Evolutionary conservation across 2,329 filamentous ascomycete species (phyloP).

Genomic region (Aspergillus japonicus): DNA sequence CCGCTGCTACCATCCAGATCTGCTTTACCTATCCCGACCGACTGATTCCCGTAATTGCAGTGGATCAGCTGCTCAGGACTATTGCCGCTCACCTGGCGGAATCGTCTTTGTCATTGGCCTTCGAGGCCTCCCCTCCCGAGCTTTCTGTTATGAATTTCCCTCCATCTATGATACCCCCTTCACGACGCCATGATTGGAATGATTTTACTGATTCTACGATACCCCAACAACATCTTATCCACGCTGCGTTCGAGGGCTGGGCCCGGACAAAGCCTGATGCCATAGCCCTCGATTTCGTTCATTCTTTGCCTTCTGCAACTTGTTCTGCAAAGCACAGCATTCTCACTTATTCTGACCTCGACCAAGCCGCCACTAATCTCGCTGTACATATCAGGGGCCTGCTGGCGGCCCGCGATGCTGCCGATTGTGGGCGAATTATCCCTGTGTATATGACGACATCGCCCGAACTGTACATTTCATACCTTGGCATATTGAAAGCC

Average conservation of each 20-base stretch:
- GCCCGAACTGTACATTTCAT: conserved; percentile 41
- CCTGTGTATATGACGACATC: conserved; percentile 33
- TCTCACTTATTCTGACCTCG: conserved; percentile 26
- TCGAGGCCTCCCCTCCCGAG: conserved; percentile 11
- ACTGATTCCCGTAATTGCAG: conserved; percentile 20
- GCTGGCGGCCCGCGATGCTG: background rate
- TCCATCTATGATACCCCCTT: conserved; percentile 24
- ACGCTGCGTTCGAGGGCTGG: conserved; percentile 28
- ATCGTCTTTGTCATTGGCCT: conserved; percentile 12
- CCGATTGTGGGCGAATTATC: conserved; percentile 21
- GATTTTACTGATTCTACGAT: conserved; percentile 1
- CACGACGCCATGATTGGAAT: conserved; percentile 6
- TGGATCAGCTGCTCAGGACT: conserved; percentile 22
- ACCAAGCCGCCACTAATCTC: conserved; percentile 24
- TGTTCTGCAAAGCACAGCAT: conserved; percentile 22
- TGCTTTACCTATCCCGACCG: conserved; percentile 19
- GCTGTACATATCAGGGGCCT: conserved; percentile 20
- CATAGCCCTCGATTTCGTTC: conserved; percentile 30
- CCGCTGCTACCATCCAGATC: conserved; percentile 10
- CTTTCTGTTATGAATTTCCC: conserved; percentile 30
- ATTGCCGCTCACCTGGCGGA: conserved; percentile 15
- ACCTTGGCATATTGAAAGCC: conserved; percentile 38
- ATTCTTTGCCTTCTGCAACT: conserved; percentile 21
- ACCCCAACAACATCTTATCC: conserved; percentile 21
- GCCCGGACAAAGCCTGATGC: conserved; percentile 21